phyloP scores from a whole-genome alignment of 768 basidiomycete species.

The Tricholoma hemisulphureum region DNA sequence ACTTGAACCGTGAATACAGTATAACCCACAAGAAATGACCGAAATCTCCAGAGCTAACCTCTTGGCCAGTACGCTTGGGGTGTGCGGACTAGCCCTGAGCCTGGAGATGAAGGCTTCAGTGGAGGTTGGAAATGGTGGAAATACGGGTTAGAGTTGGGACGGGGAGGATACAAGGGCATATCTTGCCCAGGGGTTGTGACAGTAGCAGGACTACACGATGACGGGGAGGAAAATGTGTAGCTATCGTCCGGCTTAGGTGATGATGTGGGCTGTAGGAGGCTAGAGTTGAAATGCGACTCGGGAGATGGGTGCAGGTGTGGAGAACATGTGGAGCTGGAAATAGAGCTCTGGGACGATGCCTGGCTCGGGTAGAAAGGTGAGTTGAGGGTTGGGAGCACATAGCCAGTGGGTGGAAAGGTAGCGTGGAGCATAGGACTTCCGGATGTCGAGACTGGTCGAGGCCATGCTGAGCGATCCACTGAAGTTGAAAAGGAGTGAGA shows the following conservation, averaged over 20 bases:
- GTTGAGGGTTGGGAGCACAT: conserved; percentile 51
- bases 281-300: conserved; percentile 24
- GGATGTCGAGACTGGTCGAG: conserved; percentile 7
- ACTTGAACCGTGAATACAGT: neutral
- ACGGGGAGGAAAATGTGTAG: conserved; percentile 8
- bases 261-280: conserved; percentile 26
- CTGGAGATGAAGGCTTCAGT: neutral
- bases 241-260: neutral
- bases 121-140: conserved; percentile 5
- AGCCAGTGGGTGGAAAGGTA: conserved; percentile 23
- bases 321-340: conserved; percentile 31
- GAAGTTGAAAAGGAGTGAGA: conserved; percentile 1
- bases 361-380: conserved; percentile 55
- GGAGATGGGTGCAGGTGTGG: conserved; percentile 14
- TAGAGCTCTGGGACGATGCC: conserved; percentile 30
- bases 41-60: neutral
- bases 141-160: conserved; percentile 12
- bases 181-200: neutral
- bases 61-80: conserved; percentile 1
- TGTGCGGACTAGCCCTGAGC: neutral
- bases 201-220: neutral
- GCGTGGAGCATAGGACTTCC: conserved; percentile 19
- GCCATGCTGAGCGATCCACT: conserved; percentile 7
- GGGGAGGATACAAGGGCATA: conserved; percentile 8
- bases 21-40: neutral